Conservation (phyloP, 1,139 yeast genomes). For the Meyerozyma sp. region DNA sequence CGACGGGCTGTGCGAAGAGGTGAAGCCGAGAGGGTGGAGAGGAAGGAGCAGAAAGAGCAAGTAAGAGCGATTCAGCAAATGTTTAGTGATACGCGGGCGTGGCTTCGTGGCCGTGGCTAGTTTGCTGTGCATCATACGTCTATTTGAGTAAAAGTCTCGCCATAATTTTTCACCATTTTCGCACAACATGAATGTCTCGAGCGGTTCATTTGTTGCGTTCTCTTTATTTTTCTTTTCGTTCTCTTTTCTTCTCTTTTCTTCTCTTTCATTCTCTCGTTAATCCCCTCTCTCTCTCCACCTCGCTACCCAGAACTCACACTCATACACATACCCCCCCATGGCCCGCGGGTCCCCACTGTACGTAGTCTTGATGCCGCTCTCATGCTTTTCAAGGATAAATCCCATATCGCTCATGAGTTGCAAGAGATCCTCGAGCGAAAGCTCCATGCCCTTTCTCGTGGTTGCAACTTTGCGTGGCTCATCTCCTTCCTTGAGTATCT, state of each 20-base stretch:
- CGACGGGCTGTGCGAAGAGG: neutral
- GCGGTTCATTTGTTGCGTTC: too few species aligned
- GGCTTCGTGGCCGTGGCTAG: too few species aligned
- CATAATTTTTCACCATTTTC: too few species aligned
- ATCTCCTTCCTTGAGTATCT: slow-evolving; percentile 20
- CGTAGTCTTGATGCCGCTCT: slow-evolving; percentile 40
- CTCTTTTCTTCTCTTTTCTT: too few species aligned
- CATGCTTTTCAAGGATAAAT: slow-evolving; percentile 45
- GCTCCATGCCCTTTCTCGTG: slow-evolving; percentile 55
- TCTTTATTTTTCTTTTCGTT: too few species aligned
- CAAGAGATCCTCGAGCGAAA: slow-evolving; percentile 56
- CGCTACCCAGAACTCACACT: slow-evolving; percentile 74
- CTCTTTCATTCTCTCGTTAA: too few species aligned
- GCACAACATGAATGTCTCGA: too few species aligned
- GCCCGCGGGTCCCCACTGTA: slow-evolving; percentile 54
- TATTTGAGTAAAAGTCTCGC: too few species aligned
- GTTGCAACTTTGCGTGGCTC: slow-evolving; percentile 18
- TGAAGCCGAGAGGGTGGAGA: neutral
- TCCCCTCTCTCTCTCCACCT: slow-evolving; percentile 7
- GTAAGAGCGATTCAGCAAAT: neutral
- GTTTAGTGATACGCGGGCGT: too few species aligned
- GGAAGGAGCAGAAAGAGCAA: neutral
- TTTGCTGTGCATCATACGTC: too few species aligned
- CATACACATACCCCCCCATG: slow-evolving; percentile 55
- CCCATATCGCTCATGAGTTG: slow-evolving; percentile 46